Percentiles rank a stretch among this genome's conserved stretches.
These are phyloP conservation scores for Teratosphaeria gauchensis DNA, from an alignment of 2,329 filamentous ascomycete species.

Conservation along the genomic window DNA sequence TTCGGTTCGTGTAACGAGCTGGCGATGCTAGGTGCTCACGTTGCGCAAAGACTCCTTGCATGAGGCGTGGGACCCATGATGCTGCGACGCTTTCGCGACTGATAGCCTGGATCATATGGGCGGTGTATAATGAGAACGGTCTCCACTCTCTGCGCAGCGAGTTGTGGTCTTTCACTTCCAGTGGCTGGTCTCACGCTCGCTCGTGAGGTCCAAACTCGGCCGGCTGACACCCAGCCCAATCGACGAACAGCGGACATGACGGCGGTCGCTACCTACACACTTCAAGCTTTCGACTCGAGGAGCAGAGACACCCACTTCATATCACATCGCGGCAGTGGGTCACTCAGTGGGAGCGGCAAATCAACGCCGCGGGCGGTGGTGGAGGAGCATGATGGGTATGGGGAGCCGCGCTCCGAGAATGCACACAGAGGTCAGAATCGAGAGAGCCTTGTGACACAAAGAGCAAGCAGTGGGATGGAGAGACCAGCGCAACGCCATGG, in stretches of 20 bases:
- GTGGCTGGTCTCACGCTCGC: constrained; percentile 39
- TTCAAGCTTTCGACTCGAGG: not conserved
- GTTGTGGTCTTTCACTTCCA: constrained; percentile 50
- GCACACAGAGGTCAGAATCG: not conserved
- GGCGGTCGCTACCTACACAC: constrained; percentile 13
- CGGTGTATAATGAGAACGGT: constrained; percentile 12
- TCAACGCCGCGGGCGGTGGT: not conserved
- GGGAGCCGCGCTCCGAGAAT: not conserved
- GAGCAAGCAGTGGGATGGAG: constrained; percentile 5
- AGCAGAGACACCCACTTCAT: not conserved
- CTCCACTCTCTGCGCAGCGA: constrained; percentile 47
- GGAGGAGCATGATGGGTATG: not conserved
- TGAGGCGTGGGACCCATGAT: not conserved
- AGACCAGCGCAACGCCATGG: constrained; percentile 3
- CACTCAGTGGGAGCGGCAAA: not conserved
- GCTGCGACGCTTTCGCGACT: not conserved
- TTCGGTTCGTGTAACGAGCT: not conserved
- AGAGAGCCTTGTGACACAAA: constrained; percentile 9
- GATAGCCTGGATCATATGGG: not conserved
- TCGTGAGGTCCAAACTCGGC: constrained; percentile 7
- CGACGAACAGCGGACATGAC: constrained; percentile 14
- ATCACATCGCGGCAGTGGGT: not conserved
- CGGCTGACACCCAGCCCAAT: constrained; percentile 23
- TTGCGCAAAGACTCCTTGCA: not conserved
- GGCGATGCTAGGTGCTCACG: not conserved